A percentile compares a stretch with the other conserved stretches of the same genome.
Conservation (phyloP, 768 basidiomycete species). For the Paxillus ammoniavirescens region DNA sequence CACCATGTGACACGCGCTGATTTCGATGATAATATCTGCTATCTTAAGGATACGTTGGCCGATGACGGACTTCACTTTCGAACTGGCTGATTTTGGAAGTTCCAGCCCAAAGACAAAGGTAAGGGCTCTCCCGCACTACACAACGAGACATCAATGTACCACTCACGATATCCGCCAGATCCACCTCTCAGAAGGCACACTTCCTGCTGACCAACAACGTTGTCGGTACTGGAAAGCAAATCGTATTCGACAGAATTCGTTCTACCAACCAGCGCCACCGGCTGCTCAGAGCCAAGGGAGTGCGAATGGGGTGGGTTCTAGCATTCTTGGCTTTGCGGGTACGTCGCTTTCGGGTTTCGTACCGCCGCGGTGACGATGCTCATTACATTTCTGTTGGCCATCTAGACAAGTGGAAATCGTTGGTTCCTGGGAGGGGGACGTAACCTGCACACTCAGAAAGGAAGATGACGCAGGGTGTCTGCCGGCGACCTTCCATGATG, state of each 20-base stretch:
- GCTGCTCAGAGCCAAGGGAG: slow-evolving; percentile 7
- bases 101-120: slow-evolving; percentile 32
- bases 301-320: slow-evolving; percentile 9
- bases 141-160: background rate
- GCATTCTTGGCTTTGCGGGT: slow-evolving; percentile 23
- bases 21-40: background rate
- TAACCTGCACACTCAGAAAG: slow-evolving; percentile 10
- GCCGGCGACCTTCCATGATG: no score
- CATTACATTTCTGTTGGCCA: background rate
- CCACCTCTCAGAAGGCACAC: slow-evolving; percentile 24
- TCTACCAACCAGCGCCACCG: slow-evolving; percentile 25
- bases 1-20: background rate
- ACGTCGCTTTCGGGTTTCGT: background rate
- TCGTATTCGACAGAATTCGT: slow-evolving; percentile 27
- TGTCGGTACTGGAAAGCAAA: slow-evolving; percentile 31
- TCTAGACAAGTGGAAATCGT: slow-evolving; percentile 26
- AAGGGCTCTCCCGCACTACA: background rate
- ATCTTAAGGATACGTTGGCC: slow-evolving; percentile 28
- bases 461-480: no score
- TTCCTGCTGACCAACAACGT: slow-evolving; percentile 22
- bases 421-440: slow-evolving; percentile 17
- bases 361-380: background rate
- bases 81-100: slow-evolving; percentile 22
- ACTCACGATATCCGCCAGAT: slow-evolving; percentile 12
- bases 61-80: slow-evolving; percentile 25